Conservation (phyloP, 306 rosid genomes). For the Rosa lucieae region DNA sequence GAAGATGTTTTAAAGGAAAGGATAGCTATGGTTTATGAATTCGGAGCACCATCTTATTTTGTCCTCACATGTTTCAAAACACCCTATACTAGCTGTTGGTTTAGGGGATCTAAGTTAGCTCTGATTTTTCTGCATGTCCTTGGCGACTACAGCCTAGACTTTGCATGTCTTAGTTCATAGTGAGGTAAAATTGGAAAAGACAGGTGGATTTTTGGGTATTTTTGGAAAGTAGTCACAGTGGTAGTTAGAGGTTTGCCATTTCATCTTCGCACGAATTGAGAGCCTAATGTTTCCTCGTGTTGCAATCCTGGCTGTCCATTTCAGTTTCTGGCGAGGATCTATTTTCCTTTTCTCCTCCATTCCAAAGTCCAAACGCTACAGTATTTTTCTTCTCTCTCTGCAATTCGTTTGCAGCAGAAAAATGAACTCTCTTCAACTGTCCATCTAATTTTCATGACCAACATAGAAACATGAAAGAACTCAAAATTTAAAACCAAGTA, state of each 20-base stretch:
- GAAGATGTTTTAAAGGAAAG: not conserved
- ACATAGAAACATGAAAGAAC: not conserved
- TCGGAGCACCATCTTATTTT: not conserved
- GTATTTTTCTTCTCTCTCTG: not conserved
- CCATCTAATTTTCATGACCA: no score
- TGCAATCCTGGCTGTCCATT: no score
- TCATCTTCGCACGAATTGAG: not conserved
- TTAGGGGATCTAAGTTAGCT: not conserved
- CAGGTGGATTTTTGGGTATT: not conserved
- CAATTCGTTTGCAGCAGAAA: not conserved
- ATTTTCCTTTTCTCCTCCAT: not conserved
- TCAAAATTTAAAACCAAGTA: not conserved
- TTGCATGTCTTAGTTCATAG: not conserved
- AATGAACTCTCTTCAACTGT: not conserved
- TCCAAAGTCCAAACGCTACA: not conserved
- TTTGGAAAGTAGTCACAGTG: not conserved
- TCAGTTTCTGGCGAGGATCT: not conserved
- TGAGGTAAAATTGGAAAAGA: not conserved
- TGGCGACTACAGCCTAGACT: slow-evolving; percentile 7
- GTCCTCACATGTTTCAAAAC: not conserved
- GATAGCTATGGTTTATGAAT: not conserved
- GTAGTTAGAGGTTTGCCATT: not conserved
- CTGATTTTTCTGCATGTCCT: not conserved
- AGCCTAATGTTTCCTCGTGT: no score
- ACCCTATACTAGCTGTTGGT: slow-evolving; percentile 4